Conservation (phyloP, 768 basidiomycete species). For the Leucogyrophana mollusca region DNA sequence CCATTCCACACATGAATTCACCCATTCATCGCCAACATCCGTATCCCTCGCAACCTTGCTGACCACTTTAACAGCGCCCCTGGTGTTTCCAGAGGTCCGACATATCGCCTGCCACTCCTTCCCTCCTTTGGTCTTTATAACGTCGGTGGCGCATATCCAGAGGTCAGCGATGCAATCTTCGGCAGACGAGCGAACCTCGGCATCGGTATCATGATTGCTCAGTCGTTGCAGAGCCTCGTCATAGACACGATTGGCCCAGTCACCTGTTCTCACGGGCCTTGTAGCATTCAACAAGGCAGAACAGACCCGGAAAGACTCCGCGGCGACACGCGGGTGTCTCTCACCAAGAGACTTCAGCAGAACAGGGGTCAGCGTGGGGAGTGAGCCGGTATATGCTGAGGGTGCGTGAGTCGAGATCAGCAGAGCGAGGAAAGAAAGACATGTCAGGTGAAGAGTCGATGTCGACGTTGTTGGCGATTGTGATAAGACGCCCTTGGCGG, state of each 20-base stretch:
- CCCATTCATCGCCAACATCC: constrained; percentile 72
- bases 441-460: constrained; percentile 78
- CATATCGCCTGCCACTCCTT: constrained; percentile 84
- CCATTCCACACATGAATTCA: constrained; percentile 78
- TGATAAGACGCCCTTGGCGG: constrained; percentile 61
- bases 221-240: constrained; percentile 70
- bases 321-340: constrained; percentile 84
- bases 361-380: constrained; percentile 70
- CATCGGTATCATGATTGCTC: constrained; percentile 81
- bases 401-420: constrained; percentile 74
- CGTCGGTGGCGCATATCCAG: constrained; percentile 83
- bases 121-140: constrained; percentile 58
- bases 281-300: constrained; percentile 77
- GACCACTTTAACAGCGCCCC: constrained; percentile 78
- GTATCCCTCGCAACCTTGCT: constrained; percentile 80
- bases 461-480: constrained; percentile 73
- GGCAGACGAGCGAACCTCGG: constrained; percentile 82
- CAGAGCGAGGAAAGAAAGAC: constrained; percentile 79
- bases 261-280: constrained; percentile 61
- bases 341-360: constrained; percentile 76
- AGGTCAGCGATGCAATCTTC: constrained; percentile 84
- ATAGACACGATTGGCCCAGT: constrained; percentile 76
- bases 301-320: constrained; percentile 86
- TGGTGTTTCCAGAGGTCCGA: constrained; percentile 65
- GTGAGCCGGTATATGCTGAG: constrained; percentile 52